Evolutionary conservation across 345 rosid species (phyloP), one percentile per base, ranked within the genome.

Genomic region (Pistacia integerrima): DNA sequence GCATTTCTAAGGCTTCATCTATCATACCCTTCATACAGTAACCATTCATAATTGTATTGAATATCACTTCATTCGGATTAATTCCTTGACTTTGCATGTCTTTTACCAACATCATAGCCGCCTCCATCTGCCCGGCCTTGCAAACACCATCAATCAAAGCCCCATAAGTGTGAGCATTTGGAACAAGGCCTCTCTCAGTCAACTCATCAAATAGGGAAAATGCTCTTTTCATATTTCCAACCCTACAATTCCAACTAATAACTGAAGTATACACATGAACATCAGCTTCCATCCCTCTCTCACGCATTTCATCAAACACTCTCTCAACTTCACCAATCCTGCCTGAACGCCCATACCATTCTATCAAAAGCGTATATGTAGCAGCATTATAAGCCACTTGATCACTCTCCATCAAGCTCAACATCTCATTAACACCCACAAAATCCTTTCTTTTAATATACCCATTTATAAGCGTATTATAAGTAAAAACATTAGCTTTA

Each of bases 131-230:
- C 64, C 98, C 94, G 6, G 79, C 83, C 83, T 87, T 90, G 87
- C 97, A 94, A 49, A 91, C 84, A n/a, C 99, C 97, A 72, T 87
- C 80, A 1, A 94, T 85, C 75, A 94, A 77, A 64, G 88, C 90
- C 65, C 97, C 97, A 16, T 90, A 94, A 67, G 94, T 90, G 70
- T 87, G 83, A 77, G 77, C 73, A 83, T 67, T 93, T 1, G 97
- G 87, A 65, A 81, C 84, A 74, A 91, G 74, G 8, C 97, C 97
- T 74, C 78, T 87, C 81, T 84, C 92, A 5, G 74, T 75, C 82
- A 89, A 67, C 72, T 93, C 98, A 82, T 94, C 98, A 83, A 94
- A 93, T 82, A 94, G 80, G 4, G 81, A 73, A 77, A 90, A 81
- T 3, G 95, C 97, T 56, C 84, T 87, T 70, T 85, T 94, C 22